Conservation (phyloP, 2,329 filamentous ascomycete genomes). For the Ophiostoma angusticollis region DNA sequence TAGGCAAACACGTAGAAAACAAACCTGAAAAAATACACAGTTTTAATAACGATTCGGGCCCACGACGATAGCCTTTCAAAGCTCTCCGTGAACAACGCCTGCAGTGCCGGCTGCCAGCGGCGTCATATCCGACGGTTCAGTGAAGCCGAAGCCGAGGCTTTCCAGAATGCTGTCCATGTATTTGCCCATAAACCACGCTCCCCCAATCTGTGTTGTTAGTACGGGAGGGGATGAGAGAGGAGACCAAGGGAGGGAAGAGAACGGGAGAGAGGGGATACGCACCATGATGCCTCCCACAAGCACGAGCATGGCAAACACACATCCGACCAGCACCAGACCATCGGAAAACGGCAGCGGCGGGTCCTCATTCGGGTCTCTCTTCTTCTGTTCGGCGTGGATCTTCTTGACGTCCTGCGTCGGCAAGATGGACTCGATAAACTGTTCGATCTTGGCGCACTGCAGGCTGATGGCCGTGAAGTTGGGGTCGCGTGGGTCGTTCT, state of each 20-base stretch:
- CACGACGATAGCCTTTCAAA: constrained; percentile 15
- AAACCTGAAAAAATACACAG: background rate
- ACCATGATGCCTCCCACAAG: constrained; percentile 72
- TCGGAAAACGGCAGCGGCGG: constrained; percentile 42
- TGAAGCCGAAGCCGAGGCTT: constrained; percentile 15
- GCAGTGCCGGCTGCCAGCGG: background rate
- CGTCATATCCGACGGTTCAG: background rate
- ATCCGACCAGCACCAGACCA: constrained; percentile 50
- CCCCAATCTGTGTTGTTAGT: constrained; percentile 45
- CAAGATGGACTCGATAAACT: constrained; percentile 91
- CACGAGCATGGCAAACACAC: constrained; percentile 55
- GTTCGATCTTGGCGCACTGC: constrained; percentile 83
- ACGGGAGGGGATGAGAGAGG: too few species aligned
- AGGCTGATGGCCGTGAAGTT: constrained; percentile 87
- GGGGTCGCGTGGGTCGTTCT: constrained; percentile 87
- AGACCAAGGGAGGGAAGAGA: background rate
- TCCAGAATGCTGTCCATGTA: constrained; percentile 60
- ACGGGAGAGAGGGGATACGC: constrained; percentile 22
- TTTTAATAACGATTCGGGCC: background rate
- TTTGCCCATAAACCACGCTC: constrained; percentile 70
- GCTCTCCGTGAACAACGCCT: constrained; percentile 19
- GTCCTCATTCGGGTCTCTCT: constrained; percentile 30
- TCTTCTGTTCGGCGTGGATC: constrained; percentile 29
- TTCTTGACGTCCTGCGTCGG: constrained; percentile 65
- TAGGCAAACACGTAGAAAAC: background rate